These are phyloP conservation scores for Pleomassaria siparia DNA, from an alignment of 2,329 filamentous ascomycete genomes.

Conservation along the genomic window DNA sequence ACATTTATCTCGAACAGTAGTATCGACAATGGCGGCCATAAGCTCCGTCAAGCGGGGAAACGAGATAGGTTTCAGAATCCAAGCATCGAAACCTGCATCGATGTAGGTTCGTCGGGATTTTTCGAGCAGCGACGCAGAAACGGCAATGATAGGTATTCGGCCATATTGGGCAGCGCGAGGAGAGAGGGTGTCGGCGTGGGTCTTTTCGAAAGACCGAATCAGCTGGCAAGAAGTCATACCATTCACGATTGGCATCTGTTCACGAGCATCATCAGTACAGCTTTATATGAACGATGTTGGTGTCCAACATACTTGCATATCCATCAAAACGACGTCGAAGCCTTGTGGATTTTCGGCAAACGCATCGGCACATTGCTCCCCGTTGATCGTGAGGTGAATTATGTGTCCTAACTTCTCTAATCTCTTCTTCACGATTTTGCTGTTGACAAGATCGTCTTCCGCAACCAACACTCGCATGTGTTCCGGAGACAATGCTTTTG, in stretches of 20 bases:
- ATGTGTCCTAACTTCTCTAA: constrained; percentile 74
- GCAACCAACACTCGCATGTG: constrained; percentile 72
- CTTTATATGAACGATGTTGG: not conserved
- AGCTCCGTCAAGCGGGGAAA: constrained; percentile 73
- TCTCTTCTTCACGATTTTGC: constrained; percentile 76
- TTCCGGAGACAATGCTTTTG: constrained; percentile 33
- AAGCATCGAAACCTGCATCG: constrained; percentile 80
- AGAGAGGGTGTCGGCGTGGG: constrained; percentile 58
- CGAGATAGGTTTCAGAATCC: constrained; percentile 87
- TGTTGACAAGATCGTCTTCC: constrained; percentile 87
- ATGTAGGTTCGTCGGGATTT: constrained; percentile 69
- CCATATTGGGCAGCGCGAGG: constrained; percentile 60
- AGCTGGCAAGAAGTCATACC: constrained; percentile 79
- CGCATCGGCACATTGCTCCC: constrained; percentile 76
- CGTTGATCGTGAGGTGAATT: constrained; percentile 74
- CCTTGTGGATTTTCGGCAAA: constrained; percentile 63
- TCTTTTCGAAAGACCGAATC: constrained; percentile 73
- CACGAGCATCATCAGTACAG: constrained; percentile 11
- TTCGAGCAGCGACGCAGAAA: constrained; percentile 80
- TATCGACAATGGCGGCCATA: constrained; percentile 68
- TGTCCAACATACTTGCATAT: constrained; percentile 73
- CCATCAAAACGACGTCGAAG: constrained; percentile 86
- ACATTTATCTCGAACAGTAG: constrained; percentile 59
- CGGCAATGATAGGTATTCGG: constrained; percentile 79
- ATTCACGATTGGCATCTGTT: constrained; percentile 88